Base-by-base conservation (phyloP, 306 rosid species). In the Cicer judaicum region DNA sequence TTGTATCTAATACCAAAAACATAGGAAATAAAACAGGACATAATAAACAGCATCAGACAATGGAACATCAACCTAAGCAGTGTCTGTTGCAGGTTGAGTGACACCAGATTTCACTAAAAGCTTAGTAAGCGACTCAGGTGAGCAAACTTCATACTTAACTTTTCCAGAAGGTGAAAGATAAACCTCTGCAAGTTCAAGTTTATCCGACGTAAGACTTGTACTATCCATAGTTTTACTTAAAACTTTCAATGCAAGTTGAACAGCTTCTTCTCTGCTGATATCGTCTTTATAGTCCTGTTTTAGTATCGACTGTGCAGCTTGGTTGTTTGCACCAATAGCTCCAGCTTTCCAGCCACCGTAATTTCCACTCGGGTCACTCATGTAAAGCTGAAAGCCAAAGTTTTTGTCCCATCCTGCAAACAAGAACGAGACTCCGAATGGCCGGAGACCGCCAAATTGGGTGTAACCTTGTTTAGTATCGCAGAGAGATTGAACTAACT, bases 281-380 rank as follows among this genome's bases (percentile, higher is more conserved):
- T 81, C 88, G 75, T 84, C 88, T 81, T 81, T 84, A 78, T 84
- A 84, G 67, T 81, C 88, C 80, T 84, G 88, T 79, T 84, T 84
- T 0, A 84, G 83, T 56, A 84, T 84, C 60, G 88, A 84, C 56
- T 81, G 85, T 10, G 83, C 85, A 2, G 85, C 88, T 66, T 84
- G 88, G 74, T 84, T 81, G 19, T 84, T 84, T 48, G 85, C 85
- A 19, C 88, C 88, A 12, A 84, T 78, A 42, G 88, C 88, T 36
- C 77, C 85, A 39, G 85, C 88, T 81, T 84, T 84, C 88, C 88
- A 84, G 19, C 88, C 88, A 19, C 83, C 85, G 70, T 84, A 84
- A 11, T 81, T 84, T 78, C 88, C 85, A 78, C 88, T 84, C n/a
- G 85, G 88, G 68, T 84, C 88, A 24, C 83, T 84, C 88, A 81